Conservation (phyloP, 2,329 filamentous ascomycete species). For the Xylariaceae sp. region DNA sequence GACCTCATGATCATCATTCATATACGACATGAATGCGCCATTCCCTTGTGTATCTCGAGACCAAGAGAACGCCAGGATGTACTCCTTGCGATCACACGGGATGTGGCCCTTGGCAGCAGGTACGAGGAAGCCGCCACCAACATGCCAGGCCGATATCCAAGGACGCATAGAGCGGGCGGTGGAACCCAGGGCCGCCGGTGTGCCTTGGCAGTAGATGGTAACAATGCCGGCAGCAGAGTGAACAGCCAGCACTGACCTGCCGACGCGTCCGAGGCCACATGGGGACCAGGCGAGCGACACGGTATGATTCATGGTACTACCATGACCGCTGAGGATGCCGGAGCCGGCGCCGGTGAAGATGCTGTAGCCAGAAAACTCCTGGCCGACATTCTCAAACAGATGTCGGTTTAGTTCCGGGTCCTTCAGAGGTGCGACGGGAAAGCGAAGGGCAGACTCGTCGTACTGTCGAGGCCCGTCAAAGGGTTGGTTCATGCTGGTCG, state of each 20-base stretch:
- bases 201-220: constrained; percentile 48
- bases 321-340: constrained; percentile 43
- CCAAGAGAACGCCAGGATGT: constrained; percentile 51
- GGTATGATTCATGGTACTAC: constrained; percentile 50
- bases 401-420: constrained; percentile 28
- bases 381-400: constrained; percentile 27
- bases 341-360: constrained; percentile 41
- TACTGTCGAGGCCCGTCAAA: constrained; percentile 28
- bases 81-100: constrained; percentile 31
- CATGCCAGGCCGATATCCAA: constrained; percentile 53
- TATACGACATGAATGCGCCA: constrained; percentile 46
- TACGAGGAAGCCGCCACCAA: constrained; percentile 48
- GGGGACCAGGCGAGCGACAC: constrained; percentile 54
- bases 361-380: constrained; percentile 28
- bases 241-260: constrained; percentile 47
- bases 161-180: constrained; percentile 34
- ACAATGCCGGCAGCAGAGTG: constrained; percentile 48
- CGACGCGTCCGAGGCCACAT: constrained; percentile 49
- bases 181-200: constrained; percentile 22
- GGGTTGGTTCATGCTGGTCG: constrained; percentile 1
- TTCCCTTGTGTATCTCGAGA: constrained; percentile 39
- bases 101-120: constrained; percentile 37
- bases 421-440: constrained; percentile 28
- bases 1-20: constrained; percentile 46
- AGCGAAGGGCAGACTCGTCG: constrained; percentile 31